Percentiles rank a stretch among this genome's conserved stretches.
Conservation (phyloP, 1,284 basidiomycete genomes). For the Apiotrichum mycotoxinovorans region DNA sequence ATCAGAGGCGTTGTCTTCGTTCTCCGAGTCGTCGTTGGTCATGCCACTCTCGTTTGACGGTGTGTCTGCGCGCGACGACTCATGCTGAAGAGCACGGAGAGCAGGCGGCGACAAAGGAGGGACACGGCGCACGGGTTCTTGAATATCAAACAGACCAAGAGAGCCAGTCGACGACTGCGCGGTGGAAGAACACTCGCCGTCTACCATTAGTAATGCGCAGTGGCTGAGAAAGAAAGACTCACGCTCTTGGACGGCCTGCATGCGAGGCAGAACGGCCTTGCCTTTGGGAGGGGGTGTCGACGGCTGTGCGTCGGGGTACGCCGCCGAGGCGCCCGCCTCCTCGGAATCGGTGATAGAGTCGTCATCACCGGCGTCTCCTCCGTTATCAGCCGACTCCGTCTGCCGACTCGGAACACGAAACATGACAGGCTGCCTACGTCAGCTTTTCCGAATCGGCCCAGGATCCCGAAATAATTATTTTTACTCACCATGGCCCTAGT, state of each 20-base stretch:
- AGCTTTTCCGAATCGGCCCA: background rate
- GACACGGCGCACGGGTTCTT: background rate
- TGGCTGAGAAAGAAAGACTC: background rate
- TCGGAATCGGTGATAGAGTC: slow-evolving; percentile 13
- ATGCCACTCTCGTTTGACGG: background rate
- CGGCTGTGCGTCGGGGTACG: background rate
- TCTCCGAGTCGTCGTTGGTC: slow-evolving; percentile 4
- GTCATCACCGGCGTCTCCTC: slow-evolving; percentile 25
- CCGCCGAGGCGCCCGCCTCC: slow-evolving; percentile 1
- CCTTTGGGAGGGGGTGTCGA: slow-evolving; percentile 2
- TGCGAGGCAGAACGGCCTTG: background rate
- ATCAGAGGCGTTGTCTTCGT: background rate
- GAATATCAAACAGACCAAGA: background rate
- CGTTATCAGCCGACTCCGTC: slow-evolving; percentile 26
- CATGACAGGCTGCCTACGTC: slow-evolving; percentile 41
- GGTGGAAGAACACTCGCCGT: background rate
- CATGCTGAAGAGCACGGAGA: background rate
- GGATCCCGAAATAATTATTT: background rate
- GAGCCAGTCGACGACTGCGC: background rate
- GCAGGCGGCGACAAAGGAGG: background rate
- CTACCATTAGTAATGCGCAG: background rate
- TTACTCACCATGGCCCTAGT: slow-evolving; percentile 47
- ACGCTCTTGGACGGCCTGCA: background rate
- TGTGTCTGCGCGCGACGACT: background rate
- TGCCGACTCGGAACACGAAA: slow-evolving; percentile 16